Percentiles rank a stretch among this genome's conserved stretches.
Evolutionary conservation across 352 stramenopile species (phyloP).

Genomic region (Phytophthora syringae): DNA sequence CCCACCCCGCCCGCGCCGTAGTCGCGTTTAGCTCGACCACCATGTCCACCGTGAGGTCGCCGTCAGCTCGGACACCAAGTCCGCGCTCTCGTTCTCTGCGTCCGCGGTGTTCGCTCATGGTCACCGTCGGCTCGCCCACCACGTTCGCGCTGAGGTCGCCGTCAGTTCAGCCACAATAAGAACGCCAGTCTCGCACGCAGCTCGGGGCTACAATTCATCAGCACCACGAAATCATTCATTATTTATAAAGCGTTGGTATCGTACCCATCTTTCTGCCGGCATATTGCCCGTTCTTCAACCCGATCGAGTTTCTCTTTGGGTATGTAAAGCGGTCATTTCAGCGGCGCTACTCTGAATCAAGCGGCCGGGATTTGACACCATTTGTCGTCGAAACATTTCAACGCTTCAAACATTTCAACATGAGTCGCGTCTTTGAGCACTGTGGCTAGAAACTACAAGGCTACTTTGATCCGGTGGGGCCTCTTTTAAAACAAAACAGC

Average conservation of each 20-base stretch:
- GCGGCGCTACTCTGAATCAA: constrained; percentile 19
- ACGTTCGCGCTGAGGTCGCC: too few species aligned
- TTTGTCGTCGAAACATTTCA: constrained; percentile 15
- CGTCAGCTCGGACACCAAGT: too few species aligned
- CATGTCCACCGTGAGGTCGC: too few species aligned
- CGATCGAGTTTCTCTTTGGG: constrained; percentile 41
- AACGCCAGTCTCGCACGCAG: too few species aligned
- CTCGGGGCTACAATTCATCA: constrained; percentile 27
- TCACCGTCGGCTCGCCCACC: too few species aligned
- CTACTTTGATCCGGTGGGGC: constrained; percentile 21
- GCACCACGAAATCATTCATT: constrained; percentile 36
- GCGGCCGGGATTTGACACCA: not conserved
- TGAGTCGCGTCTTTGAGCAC: constrained; percentile 16
- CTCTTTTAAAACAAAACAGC: not conserved
- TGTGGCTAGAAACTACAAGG: constrained; percentile 16
- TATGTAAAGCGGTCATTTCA: constrained; percentile 21
- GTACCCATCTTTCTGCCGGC: constrained; percentile 13
- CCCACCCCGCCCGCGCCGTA: too few species aligned
- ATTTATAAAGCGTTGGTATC: constrained; percentile 20
- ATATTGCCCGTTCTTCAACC: constrained; percentile 43
- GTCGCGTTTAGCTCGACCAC: too few species aligned
- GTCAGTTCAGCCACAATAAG: too few species aligned
- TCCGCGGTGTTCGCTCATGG: too few species aligned
- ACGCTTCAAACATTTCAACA: constrained; percentile 13
- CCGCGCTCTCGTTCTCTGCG: too few species aligned